Evolutionary conservation across 441 rosid genomes (phyloP).

Genomic region (Eruca vesicaria): DNA sequence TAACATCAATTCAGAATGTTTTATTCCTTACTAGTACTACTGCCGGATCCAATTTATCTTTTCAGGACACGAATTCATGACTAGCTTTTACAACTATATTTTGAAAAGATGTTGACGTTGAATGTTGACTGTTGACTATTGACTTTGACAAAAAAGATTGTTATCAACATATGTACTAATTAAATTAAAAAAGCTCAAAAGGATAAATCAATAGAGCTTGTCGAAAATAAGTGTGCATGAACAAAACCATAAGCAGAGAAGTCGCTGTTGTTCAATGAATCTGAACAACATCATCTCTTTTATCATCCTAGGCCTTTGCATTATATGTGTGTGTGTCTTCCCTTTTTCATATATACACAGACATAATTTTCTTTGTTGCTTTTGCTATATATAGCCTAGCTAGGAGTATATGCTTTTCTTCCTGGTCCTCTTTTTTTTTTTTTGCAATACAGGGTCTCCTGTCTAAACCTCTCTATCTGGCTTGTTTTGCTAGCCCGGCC

Average conservation of each 20-base stretch:
- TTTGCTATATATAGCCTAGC: not conserved
- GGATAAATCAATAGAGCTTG: not conserved
- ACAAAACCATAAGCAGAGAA: not conserved
- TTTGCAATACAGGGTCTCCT: not conserved
- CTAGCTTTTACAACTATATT: not conserved
- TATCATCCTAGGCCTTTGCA: not conserved
- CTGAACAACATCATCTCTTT: not conserved
- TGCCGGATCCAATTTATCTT: not conserved
- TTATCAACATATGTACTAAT: not conserved
- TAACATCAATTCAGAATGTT: not conserved
- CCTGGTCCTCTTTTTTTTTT: not conserved
- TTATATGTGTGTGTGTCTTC: not conserved
- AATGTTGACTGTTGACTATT: slow-evolving; percentile 14
- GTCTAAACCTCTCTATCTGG: not conserved
- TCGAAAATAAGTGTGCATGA: not conserved
- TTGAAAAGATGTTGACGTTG: slow-evolving; percentile 8
- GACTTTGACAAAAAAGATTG: not conserved
- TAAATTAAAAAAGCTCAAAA: not conserved
- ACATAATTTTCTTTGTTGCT: not conserved
- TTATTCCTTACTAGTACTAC: not conserved
- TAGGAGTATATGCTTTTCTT: not conserved
- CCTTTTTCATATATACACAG: not conserved
- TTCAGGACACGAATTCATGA: not conserved
- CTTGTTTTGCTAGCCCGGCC: not conserved
- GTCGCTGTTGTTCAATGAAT: not conserved